Base-by-base conservation (phyloP, 495 filamentous ascomycete species). In the Xanthoparmelia taractica region DNA sequence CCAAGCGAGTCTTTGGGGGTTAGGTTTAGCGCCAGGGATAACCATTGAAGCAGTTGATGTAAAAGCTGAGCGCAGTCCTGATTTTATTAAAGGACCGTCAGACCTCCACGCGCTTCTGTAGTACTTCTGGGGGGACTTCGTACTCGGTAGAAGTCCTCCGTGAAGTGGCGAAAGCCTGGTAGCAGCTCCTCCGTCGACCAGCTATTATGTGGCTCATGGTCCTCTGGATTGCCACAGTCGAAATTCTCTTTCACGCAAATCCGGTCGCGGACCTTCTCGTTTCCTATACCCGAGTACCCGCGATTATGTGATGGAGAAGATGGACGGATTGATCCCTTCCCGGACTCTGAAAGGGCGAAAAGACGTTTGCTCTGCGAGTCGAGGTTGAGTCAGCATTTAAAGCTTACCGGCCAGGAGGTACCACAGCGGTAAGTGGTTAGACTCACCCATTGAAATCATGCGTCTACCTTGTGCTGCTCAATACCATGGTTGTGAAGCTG, bases 181-280 rank as follows among this genome's bases (percentile, higher is more conserved):
- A 59, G n/a, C 17, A 59, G 40, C 8, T 59, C 38, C 23, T 59
- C 29, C 0, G 38, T 0, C 8, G 58, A 40, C 58, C 58, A 59
- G 1, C n/a, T 33, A 29, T 59, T 59, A 34, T 23, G 12, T 13
- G 27, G 36, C 40, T 47, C 41, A 59, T 47, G 1, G 4, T 59
- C 58, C 1, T 59, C 58, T 20, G 41, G 58, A 20, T 59, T 59
- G 4, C 41, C 58, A 4, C 2, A 20, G 47, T 47, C 58, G 13
- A 59, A 59, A 29, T 20, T 59, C 40, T 59, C 58, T 59, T 59
- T 59, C 7, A 59, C 34, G 41, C 37, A 59, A 4, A 59, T 23
- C 3, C 13, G 36, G n/a, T 47, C 29, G 12, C 36, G 36, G 8
- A 59, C 38, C 40, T 59, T 59, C 18, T 59, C 58, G 12, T 29